A percentile compares a stretch with the other conserved stretches of the same genome.
These are phyloP conservation scores for Lachnellula subtilissima DNA, from an alignment of 2,329 filamentous ascomycete species.

Conservation along the genomic window DNA sequence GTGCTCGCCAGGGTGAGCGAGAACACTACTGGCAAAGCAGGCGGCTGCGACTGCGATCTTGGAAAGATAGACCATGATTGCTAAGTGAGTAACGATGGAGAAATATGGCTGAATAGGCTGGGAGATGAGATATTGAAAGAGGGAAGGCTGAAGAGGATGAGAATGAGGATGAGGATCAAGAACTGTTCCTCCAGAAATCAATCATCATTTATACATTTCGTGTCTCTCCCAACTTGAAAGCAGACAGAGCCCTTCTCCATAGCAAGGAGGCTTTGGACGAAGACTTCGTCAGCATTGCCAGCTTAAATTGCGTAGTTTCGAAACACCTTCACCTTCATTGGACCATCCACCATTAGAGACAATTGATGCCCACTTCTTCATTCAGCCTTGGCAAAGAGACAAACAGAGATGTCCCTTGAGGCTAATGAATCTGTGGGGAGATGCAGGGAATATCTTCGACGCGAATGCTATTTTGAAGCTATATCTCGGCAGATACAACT, in stretches of 20 bases:
- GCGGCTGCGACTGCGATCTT: constrained; percentile 19
- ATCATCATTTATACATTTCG: background rate
- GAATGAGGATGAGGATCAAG: constrained; percentile 10
- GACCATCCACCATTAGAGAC: background rate
- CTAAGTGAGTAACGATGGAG: background rate
- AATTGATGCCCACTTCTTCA: background rate
- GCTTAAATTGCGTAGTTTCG: background rate
- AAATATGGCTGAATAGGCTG: background rate
- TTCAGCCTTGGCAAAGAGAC: background rate
- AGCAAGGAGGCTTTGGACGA: background rate
- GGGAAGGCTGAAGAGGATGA: constrained; percentile 6
- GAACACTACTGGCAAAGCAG: constrained; percentile 13
- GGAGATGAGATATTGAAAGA: constrained; percentile 1
- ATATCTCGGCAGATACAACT: background rate
- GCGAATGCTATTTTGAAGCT: background rate
- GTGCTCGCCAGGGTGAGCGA: constrained; percentile 22
- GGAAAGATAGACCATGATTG: constrained; percentile 20
- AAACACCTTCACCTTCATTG: constrained; percentile 2
- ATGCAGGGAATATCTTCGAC: background rate
- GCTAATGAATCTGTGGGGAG: background rate
- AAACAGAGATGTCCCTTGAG: background rate
- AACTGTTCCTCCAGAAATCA: background rate
- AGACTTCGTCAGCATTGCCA: constrained; percentile 9
- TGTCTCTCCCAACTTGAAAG: background rate
- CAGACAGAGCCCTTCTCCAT: background rate